These are phyloP conservation scores for Malassezia slooffiae DNA, from an alignment of 1,284 basidiomycete species.

Conservation along the genomic window DNA sequence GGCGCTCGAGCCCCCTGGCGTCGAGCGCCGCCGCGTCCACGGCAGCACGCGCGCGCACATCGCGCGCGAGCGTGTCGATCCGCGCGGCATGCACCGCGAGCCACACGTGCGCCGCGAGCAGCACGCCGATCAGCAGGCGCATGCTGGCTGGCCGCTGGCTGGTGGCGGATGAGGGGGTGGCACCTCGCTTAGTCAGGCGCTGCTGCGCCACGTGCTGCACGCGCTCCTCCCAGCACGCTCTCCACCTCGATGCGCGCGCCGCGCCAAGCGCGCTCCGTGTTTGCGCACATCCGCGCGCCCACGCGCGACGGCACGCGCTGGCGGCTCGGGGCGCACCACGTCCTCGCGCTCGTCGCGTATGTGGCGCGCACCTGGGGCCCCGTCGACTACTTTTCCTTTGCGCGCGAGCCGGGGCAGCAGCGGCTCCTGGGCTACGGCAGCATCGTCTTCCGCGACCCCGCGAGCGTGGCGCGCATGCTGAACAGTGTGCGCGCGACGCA, in stretches of 20 bases:
- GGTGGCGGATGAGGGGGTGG: too few relatives aligned
- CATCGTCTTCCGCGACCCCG: conserved; percentile 1
- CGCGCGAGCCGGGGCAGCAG: background rate
- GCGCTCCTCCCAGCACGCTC: too few relatives aligned
- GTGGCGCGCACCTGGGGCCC: conserved; percentile 7
- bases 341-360: conserved; percentile 10
- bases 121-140: too few relatives aligned
- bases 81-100: background rate
- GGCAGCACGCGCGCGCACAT: background rate
- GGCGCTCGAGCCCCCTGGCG: background rate
- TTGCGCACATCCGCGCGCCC: conserved; percentile 11
- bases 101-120: background rate
- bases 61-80: background rate
- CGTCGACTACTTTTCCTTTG: conserved; percentile 4
- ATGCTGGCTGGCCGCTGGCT: too few relatives aligned
- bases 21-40: too few relatives aligned
- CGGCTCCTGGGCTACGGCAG: conserved; percentile 10
- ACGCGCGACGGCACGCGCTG: conserved; percentile 1
- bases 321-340: conserved; percentile 9
- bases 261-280: conserved; percentile 4
- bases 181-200: too few relatives aligned
- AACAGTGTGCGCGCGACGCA: conserved; percentile 1
- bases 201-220: background rate
- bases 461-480: conserved; percentile 5
- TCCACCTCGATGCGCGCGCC: too few relatives aligned